Conservation (phyloP, 2,329 filamentous ascomycete species). For the Neopestalotiopsis sp. region DNA sequence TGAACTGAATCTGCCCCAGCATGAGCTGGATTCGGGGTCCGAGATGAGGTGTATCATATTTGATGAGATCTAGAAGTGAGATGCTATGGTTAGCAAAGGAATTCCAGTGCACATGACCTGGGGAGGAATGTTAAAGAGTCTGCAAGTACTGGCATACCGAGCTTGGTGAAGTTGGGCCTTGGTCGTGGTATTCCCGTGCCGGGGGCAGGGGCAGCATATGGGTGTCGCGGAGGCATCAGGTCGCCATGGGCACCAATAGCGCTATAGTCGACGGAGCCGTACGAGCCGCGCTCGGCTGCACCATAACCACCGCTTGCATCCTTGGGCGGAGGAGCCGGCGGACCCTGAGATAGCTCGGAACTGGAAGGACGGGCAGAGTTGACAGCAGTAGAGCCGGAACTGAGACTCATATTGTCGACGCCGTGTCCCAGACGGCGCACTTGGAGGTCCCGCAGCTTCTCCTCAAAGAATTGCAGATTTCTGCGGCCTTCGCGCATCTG, state of each 20-base stretch:
- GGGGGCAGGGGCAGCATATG: constrained; percentile 77
- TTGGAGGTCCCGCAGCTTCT: constrained; percentile 87
- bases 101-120: constrained; percentile 11
- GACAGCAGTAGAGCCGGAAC: constrained; percentile 49
- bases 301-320: constrained; percentile 54
- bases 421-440: constrained; percentile 75
- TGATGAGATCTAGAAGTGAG: constrained; percentile 79
- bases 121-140: no score
- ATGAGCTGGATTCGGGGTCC: constrained; percentile 98
- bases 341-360: constrained; percentile 50
- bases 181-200: constrained; percentile 72
- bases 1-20: constrained; percentile 98
- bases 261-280: constrained; percentile 62
- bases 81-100: constrained; percentile 20
- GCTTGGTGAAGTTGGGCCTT: constrained; percentile 91
- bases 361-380: constrained; percentile 49
- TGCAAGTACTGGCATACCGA: constrained; percentile 66
- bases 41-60: constrained; percentile 95
- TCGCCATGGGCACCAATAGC: constrained; percentile 70
- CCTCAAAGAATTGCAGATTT: constrained; percentile 95
- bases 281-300: constrained; percentile 64
- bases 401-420: constrained; percentile 70
- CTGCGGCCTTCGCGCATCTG: constrained; percentile 93
- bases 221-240: constrained; percentile 81
- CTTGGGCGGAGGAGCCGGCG: constrained; percentile 76